Percentiles rank a stretch among this genome's conserved stretches.
Evolutionary conservation across 164 flowering plant genomes (phyloP).

Genomic region (Aristolochia fimbriata): DNA sequence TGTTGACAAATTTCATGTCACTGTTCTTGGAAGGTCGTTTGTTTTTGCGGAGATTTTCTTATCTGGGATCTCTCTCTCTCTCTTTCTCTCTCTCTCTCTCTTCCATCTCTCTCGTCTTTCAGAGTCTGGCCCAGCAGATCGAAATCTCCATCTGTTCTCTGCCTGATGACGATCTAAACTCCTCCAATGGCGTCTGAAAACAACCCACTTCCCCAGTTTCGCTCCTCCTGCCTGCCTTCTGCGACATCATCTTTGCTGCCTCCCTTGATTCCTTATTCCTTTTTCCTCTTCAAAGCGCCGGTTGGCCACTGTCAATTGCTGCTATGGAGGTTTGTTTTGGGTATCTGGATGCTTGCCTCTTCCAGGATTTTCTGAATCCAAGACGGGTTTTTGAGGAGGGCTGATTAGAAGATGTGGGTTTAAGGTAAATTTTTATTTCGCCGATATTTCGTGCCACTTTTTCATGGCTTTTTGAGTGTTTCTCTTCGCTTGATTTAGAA

Average conservation of each 20-base stretch:
- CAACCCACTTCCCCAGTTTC: constrained; percentile 23
- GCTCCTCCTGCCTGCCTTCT: constrained; percentile 5
- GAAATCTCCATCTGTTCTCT: constrained; percentile 38
- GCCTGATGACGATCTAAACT: constrained; percentile 58
- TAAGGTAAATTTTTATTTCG: constrained; percentile 43
- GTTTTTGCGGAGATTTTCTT: constrained; percentile 73
- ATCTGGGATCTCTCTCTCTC: constrained; percentile 90
- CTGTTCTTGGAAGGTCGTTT: constrained; percentile 89
- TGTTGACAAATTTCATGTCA: constrained; percentile 99
- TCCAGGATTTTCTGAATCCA: constrained; percentile 23
- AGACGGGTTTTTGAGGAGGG: constrained; percentile 25
- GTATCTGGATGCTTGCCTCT: background rate
- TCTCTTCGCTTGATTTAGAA: too few species aligned
- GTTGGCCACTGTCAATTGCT: constrained; percentile 21
- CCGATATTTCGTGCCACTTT: background rate
- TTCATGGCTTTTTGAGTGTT: constrained; percentile 5
- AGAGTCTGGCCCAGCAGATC: constrained; percentile 66
- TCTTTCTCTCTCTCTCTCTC: constrained; percentile 67
- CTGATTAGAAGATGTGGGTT: constrained; percentile 44
- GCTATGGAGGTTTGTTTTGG: constrained; percentile 17
- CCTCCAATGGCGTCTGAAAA: constrained; percentile 36
- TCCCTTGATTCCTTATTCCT: constrained; percentile 4
- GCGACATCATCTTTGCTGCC: constrained; percentile 3
- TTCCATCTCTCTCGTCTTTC: constrained; percentile 23
- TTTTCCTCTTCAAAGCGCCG: constrained; percentile 10